Evolutionary conservation across 129 eudicot species (phyloP), one percentile per base, ranked within the genome.

Genomic region (Escallonia rubra): DNA sequence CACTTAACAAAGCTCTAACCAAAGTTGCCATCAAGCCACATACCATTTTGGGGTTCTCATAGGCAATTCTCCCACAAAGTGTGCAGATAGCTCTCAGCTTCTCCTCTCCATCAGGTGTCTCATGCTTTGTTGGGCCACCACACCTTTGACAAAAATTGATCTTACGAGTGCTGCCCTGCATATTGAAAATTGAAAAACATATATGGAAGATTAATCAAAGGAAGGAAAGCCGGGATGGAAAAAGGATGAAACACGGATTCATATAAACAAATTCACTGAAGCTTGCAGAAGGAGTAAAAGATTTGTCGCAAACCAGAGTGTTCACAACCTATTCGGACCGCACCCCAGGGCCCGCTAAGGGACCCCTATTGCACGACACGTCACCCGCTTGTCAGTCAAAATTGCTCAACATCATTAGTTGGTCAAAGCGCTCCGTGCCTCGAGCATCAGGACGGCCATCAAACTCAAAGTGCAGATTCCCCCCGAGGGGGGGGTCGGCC

Each of bases 1-100:
- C 15, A 23, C 14, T 8, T 43, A 14, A 48, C 43, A 23, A 44
- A 44, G 8, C 56, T n/a, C 52, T 41, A 69, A n/a, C 10, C 38
- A 43, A 46, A 63, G 43, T 64, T 23, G 14, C 34, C 16, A 42
- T 10, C 5, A 66, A 38, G 9, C 23, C 63, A 59, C 52, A 62
- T 59, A 89, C 98, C 95, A 89, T 93, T 84, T 92, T 93, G 40
- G 98, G 98, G 78, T 93, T 93, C 79, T 89, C 95, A 54, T 93
- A 89, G 14, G 92, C 64, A 63, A 93, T 82, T 79, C 64, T 89
- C 64, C 88, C 92, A 80, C 98, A 93, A 12, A 74, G 85, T 40
- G 96, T 84, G 88, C 98, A 93, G 57, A 93, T 80, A 46, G 96
- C 95, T 78, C 98, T 76, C 59, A 68, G 72, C 83, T 84, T 89